phyloP scores from a whole-genome alignment of 2,329 filamentous ascomycete genomes.

The Mollisia scopiformis region DNA sequence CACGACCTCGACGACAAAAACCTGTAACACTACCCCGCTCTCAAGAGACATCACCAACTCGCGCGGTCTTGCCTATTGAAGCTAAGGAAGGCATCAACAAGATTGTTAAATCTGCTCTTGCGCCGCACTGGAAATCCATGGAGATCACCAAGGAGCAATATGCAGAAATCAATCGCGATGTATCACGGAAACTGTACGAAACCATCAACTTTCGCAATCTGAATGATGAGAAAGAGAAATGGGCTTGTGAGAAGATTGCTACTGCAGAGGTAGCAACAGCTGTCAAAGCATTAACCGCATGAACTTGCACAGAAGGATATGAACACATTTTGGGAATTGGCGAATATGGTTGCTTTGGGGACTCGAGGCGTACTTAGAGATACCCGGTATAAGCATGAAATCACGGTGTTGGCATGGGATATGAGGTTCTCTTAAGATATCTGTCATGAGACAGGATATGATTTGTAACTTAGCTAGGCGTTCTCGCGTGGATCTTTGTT shows the following conservation, averaged over 20 bases:
- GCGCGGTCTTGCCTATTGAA: conserved; percentile 70
- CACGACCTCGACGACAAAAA: conserved; percentile 33
- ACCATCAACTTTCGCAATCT: conserved; percentile 45
- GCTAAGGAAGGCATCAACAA: conserved; percentile 88
- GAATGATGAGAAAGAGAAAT: conserved; percentile 67
- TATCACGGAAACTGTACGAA: conserved; percentile 87
- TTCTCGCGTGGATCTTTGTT: conserved; percentile 7
- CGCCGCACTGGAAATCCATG: conserved; percentile 75
- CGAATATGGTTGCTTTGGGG: conserved; percentile 24
- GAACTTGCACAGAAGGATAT: conserved; percentile 12
- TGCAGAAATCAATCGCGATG: conserved; percentile 85
- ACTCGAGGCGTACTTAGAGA: conserved; percentile 27
- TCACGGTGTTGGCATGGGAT: conserved; percentile 4
- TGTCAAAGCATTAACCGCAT: conserved; percentile 57
- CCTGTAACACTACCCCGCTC: conserved; percentile 37
- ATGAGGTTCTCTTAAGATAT: conserved; percentile 2
- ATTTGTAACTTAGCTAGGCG: conserved; percentile 7
- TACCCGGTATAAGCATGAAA: conserved; percentile 25
- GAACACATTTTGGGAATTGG: conserved; percentile 10
- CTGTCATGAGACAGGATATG: conserved; percentile 19
- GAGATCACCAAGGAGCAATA: conserved; percentile 88
- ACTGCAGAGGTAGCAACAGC: conserved; percentile 78
- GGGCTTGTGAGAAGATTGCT: conserved; percentile 76
- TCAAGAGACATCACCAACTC: conserved; percentile 68
- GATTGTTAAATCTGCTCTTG: conserved; percentile 82